phyloP scores from a whole-genome alignment of 164 flowering plant genomes.

The Vitis cinerea region DNA sequence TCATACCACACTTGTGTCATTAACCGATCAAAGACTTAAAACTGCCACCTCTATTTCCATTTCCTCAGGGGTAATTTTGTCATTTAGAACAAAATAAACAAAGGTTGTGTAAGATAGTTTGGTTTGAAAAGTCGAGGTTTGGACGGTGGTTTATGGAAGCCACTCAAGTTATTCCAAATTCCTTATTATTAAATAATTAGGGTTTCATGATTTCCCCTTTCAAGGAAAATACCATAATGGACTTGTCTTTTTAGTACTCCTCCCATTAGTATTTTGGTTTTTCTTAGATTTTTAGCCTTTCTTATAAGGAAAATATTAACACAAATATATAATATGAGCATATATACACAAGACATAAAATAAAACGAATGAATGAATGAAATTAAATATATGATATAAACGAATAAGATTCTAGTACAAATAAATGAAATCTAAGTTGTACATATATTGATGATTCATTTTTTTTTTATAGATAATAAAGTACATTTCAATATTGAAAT shows the following conservation, averaged over 20 bases:
- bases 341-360: too few relatives aligned
- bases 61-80: background rate
- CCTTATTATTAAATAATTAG: background rate
- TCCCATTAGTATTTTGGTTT: too few relatives aligned
- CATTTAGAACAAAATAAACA: background rate
- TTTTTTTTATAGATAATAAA: too few relatives aligned
- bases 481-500: too few relatives aligned
- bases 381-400: too few relatives aligned
- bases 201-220: background rate
- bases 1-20: background rate
- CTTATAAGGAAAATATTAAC: too few relatives aligned
- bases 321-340: too few relatives aligned
- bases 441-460: too few relatives aligned
- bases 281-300: too few relatives aligned
- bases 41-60: background rate
- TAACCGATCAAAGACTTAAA: background rate
- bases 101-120: background rate
- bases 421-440: too few relatives aligned
- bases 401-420: too few relatives aligned
- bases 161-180: background rate
- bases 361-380: too few relatives aligned
- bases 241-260: background rate
- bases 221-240: background rate
- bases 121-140: background rate
- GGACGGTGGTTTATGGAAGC: background rate